phyloP scores from a whole-genome alignment of 306 rosid species.

The Trifolium subterraneum region DNA sequence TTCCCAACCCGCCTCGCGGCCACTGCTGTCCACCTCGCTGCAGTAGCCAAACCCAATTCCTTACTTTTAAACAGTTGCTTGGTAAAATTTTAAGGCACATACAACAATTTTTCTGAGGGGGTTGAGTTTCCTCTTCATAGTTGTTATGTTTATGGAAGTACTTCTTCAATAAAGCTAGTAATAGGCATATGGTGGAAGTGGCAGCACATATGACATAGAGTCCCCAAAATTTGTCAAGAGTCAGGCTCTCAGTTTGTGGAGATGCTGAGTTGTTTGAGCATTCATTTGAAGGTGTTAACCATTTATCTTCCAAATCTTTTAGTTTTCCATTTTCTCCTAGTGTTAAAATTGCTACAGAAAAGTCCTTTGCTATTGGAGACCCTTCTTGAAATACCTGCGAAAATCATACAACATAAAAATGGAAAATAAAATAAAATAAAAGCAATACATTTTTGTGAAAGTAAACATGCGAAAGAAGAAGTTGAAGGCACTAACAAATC shows the following conservation, averaged over 20 bases:
- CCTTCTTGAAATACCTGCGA: conserved; percentile 67
- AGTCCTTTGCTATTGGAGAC: conserved; percentile 60
- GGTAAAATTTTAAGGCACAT: no score
- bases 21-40: no score
- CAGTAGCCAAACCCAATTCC: no score
- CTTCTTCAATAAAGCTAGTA: conserved; percentile 16
- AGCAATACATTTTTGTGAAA: conserved; percentile 2
- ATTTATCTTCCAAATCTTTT: conserved; percentile 25
- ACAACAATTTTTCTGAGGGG: no score
- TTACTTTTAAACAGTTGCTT: no score
- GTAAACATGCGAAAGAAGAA: neutral
- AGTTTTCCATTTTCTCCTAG: conserved; percentile 58
- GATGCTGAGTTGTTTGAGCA: conserved; percentile 46
- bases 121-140: no score
- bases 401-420: neutral
- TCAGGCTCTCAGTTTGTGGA: conserved; percentile 41
- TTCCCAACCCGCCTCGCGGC: no score
- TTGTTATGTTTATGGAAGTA: neutral
- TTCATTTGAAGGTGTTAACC: conserved; percentile 49
- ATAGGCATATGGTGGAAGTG: conserved; percentile 54
- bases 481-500: conserved; percentile 61
- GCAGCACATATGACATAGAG: conserved; percentile 50
- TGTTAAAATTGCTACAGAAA: conserved; percentile 55
- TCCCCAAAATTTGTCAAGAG: conserved; percentile 54
- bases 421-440: neutral